phyloP scores from a whole-genome alignment of 495 filamentous ascomycete genomes.

The Trichoderma gamsii region DNA sequence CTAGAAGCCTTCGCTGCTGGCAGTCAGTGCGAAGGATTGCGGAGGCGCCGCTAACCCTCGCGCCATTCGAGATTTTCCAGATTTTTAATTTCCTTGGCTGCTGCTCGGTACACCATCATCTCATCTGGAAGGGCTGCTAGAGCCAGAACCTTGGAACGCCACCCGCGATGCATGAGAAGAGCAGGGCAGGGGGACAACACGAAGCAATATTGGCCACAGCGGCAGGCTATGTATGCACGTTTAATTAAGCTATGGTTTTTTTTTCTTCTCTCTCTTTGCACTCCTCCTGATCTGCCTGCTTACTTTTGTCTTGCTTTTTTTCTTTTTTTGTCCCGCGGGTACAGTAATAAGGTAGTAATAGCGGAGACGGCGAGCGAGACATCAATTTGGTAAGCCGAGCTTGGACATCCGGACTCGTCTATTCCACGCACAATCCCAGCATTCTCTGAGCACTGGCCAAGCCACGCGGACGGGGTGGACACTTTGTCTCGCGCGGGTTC shows the following conservation, averaged over 20 bases:
- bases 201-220: neutral
- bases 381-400: neutral
- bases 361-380: slow-evolving; percentile 7
- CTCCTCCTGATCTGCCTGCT: neutral
- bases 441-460: neutral
- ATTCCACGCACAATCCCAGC: neutral
- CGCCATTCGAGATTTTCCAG: neutral
- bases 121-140: neutral
- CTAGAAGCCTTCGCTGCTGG: neutral
- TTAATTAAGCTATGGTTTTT: neutral
- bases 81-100: neutral
- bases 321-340: neutral
- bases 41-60: slow-evolving; percentile 8
- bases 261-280: no score
- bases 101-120: neutral
- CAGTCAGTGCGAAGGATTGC: neutral
- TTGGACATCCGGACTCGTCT: neutral
- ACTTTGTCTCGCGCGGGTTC: neutral
- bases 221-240: slow-evolving; percentile 2
- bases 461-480: slow-evolving; percentile 1
- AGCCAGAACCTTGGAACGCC: slow-evolving; percentile 4
- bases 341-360: neutral
- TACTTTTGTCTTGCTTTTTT: neutral
- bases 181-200: neutral
- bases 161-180: neutral